Conservation (phyloP, 306 rosid species). For the Lathyrus sativus region DNA sequence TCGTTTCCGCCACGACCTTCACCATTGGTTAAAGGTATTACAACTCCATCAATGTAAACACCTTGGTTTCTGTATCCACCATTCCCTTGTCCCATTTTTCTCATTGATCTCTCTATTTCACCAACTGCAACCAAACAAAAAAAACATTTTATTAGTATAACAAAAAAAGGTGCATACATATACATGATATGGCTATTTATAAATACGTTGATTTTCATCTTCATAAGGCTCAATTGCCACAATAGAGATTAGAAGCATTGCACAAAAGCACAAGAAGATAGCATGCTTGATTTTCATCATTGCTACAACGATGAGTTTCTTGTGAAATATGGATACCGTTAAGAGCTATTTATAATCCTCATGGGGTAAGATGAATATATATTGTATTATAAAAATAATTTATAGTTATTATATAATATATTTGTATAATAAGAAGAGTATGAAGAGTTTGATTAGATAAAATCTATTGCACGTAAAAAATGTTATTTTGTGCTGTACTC, state of each 20-base stretch:
- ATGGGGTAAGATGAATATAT: not conserved
- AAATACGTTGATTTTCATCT: not conserved
- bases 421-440: not conserved
- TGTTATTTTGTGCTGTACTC: too few relatives aligned
- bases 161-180: not conserved
- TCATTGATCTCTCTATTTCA: not conserved
- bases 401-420: too few relatives aligned
- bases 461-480: not conserved
- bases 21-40: not conserved
- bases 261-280: conserved; percentile 5
- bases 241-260: not conserved
- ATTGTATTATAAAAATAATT: too few relatives aligned
- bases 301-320: not conserved
- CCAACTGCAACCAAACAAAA: not conserved
- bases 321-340: not conserved
- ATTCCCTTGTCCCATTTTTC: not conserved
- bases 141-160: not conserved
- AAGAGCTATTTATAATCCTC: conserved; percentile 17
- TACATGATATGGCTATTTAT: not conserved
- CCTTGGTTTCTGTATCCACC: not conserved
- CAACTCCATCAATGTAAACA: not conserved
- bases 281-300: conserved; percentile 28
- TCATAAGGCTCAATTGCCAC: not conserved
- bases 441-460: not conserved
- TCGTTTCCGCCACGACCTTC: not conserved